These are phyloP conservation scores for Puccinia triticina DNA, from an alignment of 1,284 basidiomycete genomes.

Conservation along the genomic window DNA sequence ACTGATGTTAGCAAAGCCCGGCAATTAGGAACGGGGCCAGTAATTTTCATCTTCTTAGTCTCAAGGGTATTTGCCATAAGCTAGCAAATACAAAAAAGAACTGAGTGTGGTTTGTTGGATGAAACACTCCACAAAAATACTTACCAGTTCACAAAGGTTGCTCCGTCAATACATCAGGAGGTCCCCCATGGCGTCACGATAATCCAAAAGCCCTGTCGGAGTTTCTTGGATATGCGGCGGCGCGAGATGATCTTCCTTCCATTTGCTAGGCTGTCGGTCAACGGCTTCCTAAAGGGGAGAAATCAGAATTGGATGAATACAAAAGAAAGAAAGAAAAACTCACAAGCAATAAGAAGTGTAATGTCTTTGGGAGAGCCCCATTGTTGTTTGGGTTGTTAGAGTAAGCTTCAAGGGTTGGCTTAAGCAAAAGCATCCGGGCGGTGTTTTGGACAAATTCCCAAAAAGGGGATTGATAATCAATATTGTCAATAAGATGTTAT, in stretches of 20 bases:
- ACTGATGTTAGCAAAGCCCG: neutral
- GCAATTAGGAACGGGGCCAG: neutral
- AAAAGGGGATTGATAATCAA: no score
- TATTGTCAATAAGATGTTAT: neutral
- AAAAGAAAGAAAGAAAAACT: no score
- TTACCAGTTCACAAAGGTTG: neutral
- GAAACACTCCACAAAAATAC: neutral
- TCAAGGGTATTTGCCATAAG: neutral
- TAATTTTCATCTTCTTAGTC: neutral
- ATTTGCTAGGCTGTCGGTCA: neutral
- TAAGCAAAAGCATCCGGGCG: neutral
- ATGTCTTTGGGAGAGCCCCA: constrained; percentile 2
- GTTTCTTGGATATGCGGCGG: neutral
- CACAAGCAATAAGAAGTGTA: neutral
- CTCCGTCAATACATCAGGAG: neutral
- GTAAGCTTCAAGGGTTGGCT: neutral
- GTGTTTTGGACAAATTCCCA: neutral
- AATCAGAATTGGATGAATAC: no score
- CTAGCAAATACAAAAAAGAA: neutral
- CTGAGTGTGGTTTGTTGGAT: neutral
- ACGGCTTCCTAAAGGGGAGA: neutral
- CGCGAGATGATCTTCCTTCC: neutral
- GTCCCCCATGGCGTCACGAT: neutral
- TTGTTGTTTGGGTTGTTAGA: neutral
- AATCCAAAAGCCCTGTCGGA: neutral